phyloP scores from a whole-genome alignment of 768 basidiomycete species.

The Boletus reticulatus region DNA sequence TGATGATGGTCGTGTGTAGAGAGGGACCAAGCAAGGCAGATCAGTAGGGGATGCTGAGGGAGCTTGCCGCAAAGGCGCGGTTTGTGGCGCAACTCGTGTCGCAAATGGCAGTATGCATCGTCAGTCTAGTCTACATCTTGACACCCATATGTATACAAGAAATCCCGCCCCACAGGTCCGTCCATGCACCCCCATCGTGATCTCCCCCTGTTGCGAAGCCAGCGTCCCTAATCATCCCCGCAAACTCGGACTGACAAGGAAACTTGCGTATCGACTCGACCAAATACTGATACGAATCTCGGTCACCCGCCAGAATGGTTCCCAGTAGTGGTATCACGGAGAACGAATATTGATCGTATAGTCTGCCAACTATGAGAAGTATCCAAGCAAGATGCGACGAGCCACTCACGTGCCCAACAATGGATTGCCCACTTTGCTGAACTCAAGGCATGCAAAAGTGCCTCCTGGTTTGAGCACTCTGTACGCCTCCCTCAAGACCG shows the following conservation, averaged over 20 bases:
- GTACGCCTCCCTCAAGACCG: conserved; percentile 84
- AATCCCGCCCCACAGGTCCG: conserved; percentile 83
- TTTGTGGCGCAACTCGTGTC: conserved; percentile 26
- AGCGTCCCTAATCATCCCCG: conserved; percentile 82
- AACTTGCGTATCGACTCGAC: conserved; percentile 97
- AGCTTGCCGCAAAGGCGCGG: conserved; percentile 24
- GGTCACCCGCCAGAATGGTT: conserved; percentile 94
- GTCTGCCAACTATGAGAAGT: conserved; percentile 40
- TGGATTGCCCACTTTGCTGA: conserved; percentile 90
- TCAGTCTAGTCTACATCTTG: conserved; percentile 40
- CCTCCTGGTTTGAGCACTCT: conserved; percentile 96
- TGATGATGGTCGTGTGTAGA: conserved; percentile 32
- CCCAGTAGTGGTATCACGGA: conserved; percentile 91
- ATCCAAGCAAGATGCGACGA: not conserved
- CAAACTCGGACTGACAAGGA: conserved; percentile 85
- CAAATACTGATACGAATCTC: conserved; percentile 94
- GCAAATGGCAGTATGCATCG: too few species aligned
- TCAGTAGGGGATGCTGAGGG: conserved; percentile 8
- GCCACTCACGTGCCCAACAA: conserved; percentile 74
- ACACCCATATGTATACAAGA: conserved; percentile 84
- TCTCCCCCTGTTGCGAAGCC: conserved; percentile 76
- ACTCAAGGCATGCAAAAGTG: conserved; percentile 93
- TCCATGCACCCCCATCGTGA: conserved; percentile 81
- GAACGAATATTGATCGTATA: conserved; percentile 96
- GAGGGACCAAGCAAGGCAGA: conserved; percentile 1